Percentiles rank a stretch among this genome's conserved stretches.
Evolutionary conservation across 805 yeast species (phyloP).

Genomic region (Starmerella apicola): DNA sequence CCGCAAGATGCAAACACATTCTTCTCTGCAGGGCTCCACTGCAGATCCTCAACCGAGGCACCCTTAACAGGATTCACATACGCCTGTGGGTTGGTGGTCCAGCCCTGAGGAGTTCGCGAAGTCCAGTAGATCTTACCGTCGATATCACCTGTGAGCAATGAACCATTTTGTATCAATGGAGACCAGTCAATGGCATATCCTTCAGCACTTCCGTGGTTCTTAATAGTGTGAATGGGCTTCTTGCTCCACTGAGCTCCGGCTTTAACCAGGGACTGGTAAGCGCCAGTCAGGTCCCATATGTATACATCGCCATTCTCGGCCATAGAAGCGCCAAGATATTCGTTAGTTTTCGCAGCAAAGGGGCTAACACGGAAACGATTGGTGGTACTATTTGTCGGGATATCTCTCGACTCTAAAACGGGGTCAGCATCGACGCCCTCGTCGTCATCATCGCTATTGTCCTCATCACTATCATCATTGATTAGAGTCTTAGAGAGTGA

Average conservation of each 20-base stretch:
- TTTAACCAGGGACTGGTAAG: conserved; percentile 67
- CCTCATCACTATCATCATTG: conserved; percentile 74
- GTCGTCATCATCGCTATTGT: conserved; percentile 58
- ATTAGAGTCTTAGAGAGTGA: conserved; percentile 75
- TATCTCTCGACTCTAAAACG: conserved; percentile 69
- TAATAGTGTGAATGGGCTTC: conserved; percentile 70
- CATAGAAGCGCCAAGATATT: conserved; percentile 77
- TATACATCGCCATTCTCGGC: conserved; percentile 82
- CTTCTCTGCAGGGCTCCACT: conserved; percentile 85
- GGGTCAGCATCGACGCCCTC: conserved; percentile 73
- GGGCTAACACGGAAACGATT: conserved; percentile 82
- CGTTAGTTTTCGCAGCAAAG: conserved; percentile 57
- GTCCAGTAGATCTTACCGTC: conserved; percentile 75
- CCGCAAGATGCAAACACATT: conserved; percentile 96
- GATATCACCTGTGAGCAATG: conserved; percentile 78
- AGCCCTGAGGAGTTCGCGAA: conserved; percentile 54
- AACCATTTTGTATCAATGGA: conserved; percentile 66
- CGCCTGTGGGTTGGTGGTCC: conserved; percentile 80
- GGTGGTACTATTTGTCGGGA: conserved; percentile 70
- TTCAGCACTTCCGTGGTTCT: conserved; percentile 85
- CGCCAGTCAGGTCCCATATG: conserved; percentile 71
- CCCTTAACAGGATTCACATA: conserved; percentile 42
- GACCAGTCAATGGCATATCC: conserved; percentile 98
- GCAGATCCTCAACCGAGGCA: conserved; percentile 78
- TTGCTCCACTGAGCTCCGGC: conserved; percentile 79